These are phyloP conservation scores for Leishmania turanica DNA, from an alignment of 208 protist species.

Conservation along the genomic window DNA sequence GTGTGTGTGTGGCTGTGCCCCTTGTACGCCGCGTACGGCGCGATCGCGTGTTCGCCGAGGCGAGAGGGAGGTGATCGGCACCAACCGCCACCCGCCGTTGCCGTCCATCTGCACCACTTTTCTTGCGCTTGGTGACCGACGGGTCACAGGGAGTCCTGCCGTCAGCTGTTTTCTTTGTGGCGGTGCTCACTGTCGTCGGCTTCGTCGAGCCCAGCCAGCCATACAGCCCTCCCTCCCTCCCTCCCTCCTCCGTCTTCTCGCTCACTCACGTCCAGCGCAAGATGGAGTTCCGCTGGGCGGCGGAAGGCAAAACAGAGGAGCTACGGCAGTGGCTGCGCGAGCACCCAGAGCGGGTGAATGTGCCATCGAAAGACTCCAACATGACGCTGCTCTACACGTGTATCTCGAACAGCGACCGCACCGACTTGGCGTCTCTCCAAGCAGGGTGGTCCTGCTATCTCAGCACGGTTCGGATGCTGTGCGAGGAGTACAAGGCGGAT, in stretches of 20 bases:
- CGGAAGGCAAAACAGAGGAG: constrained; percentile 43
- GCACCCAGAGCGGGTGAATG: constrained; percentile 54
- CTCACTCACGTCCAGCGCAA: not conserved
- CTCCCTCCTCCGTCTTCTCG: not conserved
- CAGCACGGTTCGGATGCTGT: constrained; percentile 51
- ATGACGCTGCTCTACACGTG: constrained; percentile 59
- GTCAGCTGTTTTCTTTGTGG: too few species aligned
- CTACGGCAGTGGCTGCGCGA: constrained; percentile 55
- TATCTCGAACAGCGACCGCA: constrained; percentile 29
- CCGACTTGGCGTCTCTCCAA: constrained; percentile 26
- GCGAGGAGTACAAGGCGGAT: constrained; percentile 70
- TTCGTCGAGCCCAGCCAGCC: too few species aligned
- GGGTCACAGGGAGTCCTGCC: too few species aligned
- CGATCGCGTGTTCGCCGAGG: not conserved
- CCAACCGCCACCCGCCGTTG: not conserved
- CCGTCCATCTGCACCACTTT: not conserved
- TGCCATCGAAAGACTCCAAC: constrained; percentile 31
- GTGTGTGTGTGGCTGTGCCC: constrained; percentile 14
- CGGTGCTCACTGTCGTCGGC: too few species aligned
- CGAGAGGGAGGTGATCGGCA: not conserved
- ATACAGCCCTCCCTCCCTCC: too few species aligned
- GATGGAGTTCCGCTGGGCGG: constrained; percentile 56
- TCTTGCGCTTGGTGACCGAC: not conserved
- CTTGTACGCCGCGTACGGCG: not conserved
- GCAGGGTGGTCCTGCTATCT: constrained; percentile 29